Base-by-base conservation (phyloP, 164 flowering plant genomes). In the Cinnamomum chago region DNA sequence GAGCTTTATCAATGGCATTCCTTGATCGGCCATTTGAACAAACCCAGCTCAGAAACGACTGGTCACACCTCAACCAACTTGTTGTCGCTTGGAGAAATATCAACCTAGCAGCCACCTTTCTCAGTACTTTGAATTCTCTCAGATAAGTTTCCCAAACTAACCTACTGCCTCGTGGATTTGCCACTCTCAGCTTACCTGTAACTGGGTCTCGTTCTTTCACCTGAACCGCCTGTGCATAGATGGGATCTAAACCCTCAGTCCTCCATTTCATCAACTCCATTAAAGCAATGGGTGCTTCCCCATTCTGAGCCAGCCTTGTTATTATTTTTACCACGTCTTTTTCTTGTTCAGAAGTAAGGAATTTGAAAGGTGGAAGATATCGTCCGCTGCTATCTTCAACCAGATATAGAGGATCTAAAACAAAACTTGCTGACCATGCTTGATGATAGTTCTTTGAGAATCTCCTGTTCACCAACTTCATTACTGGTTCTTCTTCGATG, bases 201-300 rank as follows among this genome's bases (percentile, higher is more conserved):
- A 78, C 76, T 15, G 87, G 90, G 67, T 87, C 90, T 62, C 82
- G 72, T 73, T 84, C 86, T 74, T 86, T 88, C 17, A 82, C 78
- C 82, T 88, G 93, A 15, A 90, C 91, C n/a, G 93, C 90, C 64
- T 75, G 85, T 1, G 91, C 93, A 80, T 90, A 90, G 10, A 86
- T 73, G 12, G 93, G 91, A 51, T 90, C 91, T 25, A 88, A 77
- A 75, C 91, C 93, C 78, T 88, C 89, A 22, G 89, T 73, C 75
- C 91, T 85, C 93, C 93, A 90, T 79, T 87, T 88, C 91, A 90
- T 90, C 70, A 88, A 84, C 85, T 88, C 91, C 90, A 88, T 90
- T 10, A 88, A 71, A 51, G 84, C 91, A 75, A 88, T 68, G 62
- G 82, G 93, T 62, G 89, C 88, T 74, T 90, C 90, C 65, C 87